phyloP scores from a whole-genome alignment of 305 asterid species.

The Galium porrigens region DNA sequence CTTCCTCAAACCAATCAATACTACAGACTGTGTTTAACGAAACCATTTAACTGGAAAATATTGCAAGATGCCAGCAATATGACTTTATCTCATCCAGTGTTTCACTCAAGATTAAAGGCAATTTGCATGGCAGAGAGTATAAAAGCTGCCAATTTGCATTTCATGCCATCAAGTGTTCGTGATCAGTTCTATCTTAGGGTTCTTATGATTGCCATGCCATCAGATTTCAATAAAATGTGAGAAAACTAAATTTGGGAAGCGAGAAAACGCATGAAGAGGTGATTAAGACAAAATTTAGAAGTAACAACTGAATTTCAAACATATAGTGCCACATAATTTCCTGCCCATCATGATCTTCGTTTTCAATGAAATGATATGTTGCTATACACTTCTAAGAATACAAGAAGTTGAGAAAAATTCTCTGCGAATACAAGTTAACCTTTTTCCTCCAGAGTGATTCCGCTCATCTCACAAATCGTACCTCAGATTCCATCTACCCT shows the following conservation, averaged over 20 bases:
- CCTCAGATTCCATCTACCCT: constrained; percentile 60
- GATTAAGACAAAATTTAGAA: neutral
- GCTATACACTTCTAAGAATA: constrained; percentile 1
- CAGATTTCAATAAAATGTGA: neutral
- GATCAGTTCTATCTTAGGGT: neutral
- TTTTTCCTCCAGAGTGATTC: neutral
- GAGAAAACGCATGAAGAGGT: neutral
- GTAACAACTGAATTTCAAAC: neutral
- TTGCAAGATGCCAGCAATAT: too few relatives aligned
- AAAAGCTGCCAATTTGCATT: neutral
- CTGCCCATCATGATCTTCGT: constrained; percentile 3
- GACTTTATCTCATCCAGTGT: neutral
- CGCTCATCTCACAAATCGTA: constrained; percentile 39
- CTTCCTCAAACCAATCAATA: neutral
- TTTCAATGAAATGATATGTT: neutral
- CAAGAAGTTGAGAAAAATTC: neutral
- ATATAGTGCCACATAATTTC: neutral
- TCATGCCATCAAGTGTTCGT: neutral
- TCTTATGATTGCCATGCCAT: neutral
- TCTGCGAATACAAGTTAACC: constrained; percentile 7
- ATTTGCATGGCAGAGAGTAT: neutral
- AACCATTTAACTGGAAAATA: neutral
- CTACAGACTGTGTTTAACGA: neutral
- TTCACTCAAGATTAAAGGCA: neutral
- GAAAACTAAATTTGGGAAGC: neutral